phyloP scores from a whole-genome alignment of 176 grass and related monocot species.

The Elymus sibiricus region DNA sequence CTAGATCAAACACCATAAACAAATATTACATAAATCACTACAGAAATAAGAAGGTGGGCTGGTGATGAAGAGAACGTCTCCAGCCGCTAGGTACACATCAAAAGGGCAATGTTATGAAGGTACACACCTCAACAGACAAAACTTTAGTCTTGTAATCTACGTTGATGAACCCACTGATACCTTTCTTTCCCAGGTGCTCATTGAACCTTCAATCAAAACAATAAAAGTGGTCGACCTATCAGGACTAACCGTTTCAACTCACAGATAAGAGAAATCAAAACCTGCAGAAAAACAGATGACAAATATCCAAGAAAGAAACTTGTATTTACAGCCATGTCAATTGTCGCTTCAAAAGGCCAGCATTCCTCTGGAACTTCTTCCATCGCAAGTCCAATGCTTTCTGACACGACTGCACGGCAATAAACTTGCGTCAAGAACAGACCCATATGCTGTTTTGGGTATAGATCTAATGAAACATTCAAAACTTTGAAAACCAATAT shows the following conservation, averaged over 20 bases:
- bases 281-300: neutral
- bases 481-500: neutral
- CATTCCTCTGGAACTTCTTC: slow-evolving; percentile 89
- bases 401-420: slow-evolving; percentile 61
- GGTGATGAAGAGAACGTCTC: neutral
- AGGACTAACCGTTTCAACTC: slow-evolving; percentile 9
- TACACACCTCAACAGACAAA: slow-evolving; percentile 78
- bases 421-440: slow-evolving; percentile 10
- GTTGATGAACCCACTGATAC: slow-evolving; percentile 81
- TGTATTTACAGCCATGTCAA: slow-evolving; percentile 82
- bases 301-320: slow-evolving; percentile 23
- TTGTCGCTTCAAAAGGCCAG: slow-evolving; percentile 72
- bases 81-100: slow-evolving; percentile 4
- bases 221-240: neutral
- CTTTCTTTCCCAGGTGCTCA: slow-evolving; percentile 89
- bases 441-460: neutral
- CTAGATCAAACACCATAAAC: slow-evolving; percentile 32
- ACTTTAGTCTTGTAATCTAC: slow-evolving; percentile 71
- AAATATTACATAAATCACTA: slow-evolving; percentile 10
- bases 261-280: neutral
- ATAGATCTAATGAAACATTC: neutral
- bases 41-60: neutral
- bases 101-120: neutral
- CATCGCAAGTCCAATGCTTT: slow-evolving; percentile 73
- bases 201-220: slow-evolving; percentile 68